Conservation (phyloP, 805 yeast genomes). For the Yarrowia yakushimensis region DNA sequence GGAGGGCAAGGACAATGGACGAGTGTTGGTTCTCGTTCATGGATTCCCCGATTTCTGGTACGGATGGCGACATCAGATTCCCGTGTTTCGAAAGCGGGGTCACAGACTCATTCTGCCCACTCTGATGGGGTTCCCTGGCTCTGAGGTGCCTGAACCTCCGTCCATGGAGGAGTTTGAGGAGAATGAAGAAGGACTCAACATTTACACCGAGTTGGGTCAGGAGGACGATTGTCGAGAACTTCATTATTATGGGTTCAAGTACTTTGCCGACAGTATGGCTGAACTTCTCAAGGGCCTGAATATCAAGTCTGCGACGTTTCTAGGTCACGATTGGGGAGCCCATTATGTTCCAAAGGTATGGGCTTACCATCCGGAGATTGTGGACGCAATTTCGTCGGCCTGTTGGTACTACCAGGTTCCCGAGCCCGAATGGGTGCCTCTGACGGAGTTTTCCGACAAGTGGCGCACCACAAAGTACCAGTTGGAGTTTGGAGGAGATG, state of each 20-base stretch:
- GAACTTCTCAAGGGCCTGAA: conserved; percentile 13
- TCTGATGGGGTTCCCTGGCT: conserved; percentile 25
- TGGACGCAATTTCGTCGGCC: conserved; percentile 21
- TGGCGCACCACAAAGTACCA: conserved; percentile 25
- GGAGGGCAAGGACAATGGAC: conserved; percentile 17
- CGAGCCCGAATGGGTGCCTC: conserved; percentile 19
- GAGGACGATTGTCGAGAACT: conserved; percentile 24
- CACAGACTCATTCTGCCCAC: conserved; percentile 23
- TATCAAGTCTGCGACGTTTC: conserved; percentile 17
- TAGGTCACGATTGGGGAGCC: conserved; percentile 26
- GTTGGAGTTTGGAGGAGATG: conserved; percentile 24
- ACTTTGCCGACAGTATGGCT: conserved; percentile 21
- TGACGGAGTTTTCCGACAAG: conserved; percentile 22
- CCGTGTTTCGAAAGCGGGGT: conserved; percentile 24
- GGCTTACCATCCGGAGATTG: conserved; percentile 25
- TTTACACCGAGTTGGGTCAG: conserved; percentile 21
- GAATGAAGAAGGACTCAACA: conserved; percentile 19
- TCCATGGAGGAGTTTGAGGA: conserved; percentile 25
- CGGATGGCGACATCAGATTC: conserved; percentile 25
- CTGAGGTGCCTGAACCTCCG: conserved; percentile 25
- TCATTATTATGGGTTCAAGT: conserved; percentile 20
- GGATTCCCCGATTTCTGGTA: conserved; percentile 26
- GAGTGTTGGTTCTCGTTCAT: conserved; percentile 24
- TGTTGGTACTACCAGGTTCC: conserved; percentile 25
- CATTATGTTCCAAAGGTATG: conserved; percentile 25